These are phyloP conservation scores for Rhizopogon vinicolor DNA, from an alignment of 768 basidiomycete genomes.

Conservation along the genomic window DNA sequence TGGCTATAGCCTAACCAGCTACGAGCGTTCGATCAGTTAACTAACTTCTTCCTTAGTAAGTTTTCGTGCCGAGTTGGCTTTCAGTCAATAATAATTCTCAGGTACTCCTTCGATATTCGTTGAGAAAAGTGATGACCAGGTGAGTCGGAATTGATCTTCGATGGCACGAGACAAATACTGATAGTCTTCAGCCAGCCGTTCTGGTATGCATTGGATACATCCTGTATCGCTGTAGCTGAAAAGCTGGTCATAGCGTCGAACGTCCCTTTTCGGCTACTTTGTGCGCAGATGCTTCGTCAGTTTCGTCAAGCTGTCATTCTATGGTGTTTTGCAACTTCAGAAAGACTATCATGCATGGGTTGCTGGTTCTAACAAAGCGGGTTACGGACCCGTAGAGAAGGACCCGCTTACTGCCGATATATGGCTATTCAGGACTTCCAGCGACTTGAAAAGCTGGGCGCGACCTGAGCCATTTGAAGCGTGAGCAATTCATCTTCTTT, in stretches of 20 bases:
- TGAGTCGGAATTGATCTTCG: constrained; percentile 13
- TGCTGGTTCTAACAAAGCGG: constrained; percentile 39
- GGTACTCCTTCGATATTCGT: constrained; percentile 55
- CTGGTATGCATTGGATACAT: constrained; percentile 11
- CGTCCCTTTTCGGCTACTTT: constrained; percentile 80
- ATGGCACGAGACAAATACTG: not conserved
- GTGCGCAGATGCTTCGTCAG: constrained; percentile 72
- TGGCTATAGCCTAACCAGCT: constrained; percentile 42
- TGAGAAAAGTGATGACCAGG: constrained; percentile 56
- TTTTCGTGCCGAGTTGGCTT: not conserved
- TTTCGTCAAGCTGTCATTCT: constrained; percentile 73
- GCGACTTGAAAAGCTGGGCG: constrained; percentile 65
- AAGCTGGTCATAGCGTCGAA: constrained; percentile 45
- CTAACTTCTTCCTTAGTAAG: constrained; percentile 50
- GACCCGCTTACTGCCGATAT: constrained; percentile 47
- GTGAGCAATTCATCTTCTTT: constrained; percentile 34
- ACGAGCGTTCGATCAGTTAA: constrained; percentile 52
- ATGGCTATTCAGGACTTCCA: constrained; percentile 55
- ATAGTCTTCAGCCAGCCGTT: constrained; percentile 17
- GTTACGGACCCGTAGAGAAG: constrained; percentile 46
- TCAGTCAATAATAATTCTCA: constrained; percentile 18
- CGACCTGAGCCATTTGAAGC: constrained; percentile 53
- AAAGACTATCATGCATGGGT: constrained; percentile 66
- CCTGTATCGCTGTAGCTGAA: not conserved
- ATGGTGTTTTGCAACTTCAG: constrained; percentile 62